Conservation (phyloP, 805 yeast species). For the Sporopachydermia lactativora region DNA sequence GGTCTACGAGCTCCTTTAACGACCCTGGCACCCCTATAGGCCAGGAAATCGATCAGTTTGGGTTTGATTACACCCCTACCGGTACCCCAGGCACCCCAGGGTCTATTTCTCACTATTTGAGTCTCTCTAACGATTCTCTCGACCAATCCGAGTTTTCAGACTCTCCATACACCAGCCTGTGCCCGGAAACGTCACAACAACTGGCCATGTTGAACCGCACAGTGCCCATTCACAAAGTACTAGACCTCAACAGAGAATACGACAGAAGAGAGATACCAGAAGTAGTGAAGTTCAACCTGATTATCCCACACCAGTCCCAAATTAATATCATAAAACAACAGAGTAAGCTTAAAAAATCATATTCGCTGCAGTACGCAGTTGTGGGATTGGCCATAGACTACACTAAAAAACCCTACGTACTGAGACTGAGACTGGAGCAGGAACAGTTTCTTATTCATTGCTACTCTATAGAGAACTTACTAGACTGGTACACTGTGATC, state of each 20-base stretch:
- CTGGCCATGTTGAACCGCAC: slow-evolving; percentile 9
- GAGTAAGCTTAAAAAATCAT: slow-evolving; percentile 30
- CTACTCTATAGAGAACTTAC: slow-evolving; percentile 26
- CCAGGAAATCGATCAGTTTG: not conserved
- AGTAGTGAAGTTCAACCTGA: slow-evolving; percentile 10
- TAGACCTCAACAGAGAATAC: not conserved
- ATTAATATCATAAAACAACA: slow-evolving; percentile 2
- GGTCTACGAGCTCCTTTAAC: slow-evolving; percentile 1
- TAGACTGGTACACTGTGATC: slow-evolving; percentile 66
- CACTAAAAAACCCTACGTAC: slow-evolving; percentile 48
- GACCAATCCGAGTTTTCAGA: slow-evolving; percentile 10
- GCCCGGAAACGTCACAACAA: slow-evolving; percentile 9
- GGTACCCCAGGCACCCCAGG: not conserved
- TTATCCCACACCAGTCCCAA: not conserved
- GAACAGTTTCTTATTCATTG: slow-evolving; percentile 40
- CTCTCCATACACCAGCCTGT: slow-evolving; percentile 15
- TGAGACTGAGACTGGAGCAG: slow-evolving; percentile 68
- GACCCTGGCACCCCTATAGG: slow-evolving; percentile 8
- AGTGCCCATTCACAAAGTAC: not conserved
- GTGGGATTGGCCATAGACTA: slow-evolving; percentile 83
- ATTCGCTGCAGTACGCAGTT: slow-evolving; percentile 71
- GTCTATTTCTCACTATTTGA: not conserved
- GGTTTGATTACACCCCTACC: not conserved
- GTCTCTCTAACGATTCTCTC: not conserved
- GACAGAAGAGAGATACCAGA: slow-evolving; percentile 3